These are phyloP conservation scores for Bretziella fagacearum DNA, from an alignment of 2,329 filamentous ascomycete species.

Conservation along the genomic window DNA sequence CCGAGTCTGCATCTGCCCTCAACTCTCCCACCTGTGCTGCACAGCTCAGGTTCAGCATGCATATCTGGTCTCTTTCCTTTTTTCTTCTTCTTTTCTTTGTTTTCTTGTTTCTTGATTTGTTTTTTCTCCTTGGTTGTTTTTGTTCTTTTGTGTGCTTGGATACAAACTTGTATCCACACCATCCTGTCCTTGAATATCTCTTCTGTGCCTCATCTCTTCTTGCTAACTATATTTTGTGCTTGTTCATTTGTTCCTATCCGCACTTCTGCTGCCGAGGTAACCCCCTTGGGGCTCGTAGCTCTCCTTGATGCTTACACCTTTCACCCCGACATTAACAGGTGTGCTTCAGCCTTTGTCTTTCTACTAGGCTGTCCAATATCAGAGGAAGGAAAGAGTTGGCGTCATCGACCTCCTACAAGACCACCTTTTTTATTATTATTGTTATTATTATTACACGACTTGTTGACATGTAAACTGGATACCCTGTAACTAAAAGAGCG, in stretches of 20 bases:
- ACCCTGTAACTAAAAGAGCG: not conserved
- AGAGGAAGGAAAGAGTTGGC: not conserved
- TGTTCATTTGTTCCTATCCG: not conserved
- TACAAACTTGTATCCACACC: not conserved
- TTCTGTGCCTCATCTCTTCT: not conserved
- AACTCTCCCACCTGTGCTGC: not conserved
- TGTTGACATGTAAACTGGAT: not conserved
- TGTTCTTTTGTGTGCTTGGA: not conserved
- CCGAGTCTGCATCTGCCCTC: not conserved
- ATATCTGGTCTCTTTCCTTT: not conserved
- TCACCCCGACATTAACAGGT: not conserved
- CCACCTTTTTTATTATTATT: no score
- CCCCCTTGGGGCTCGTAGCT: not conserved
- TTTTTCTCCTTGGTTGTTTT: not conserved
- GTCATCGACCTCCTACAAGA: not conserved
- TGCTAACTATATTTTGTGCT: not conserved
- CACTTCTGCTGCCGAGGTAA: not conserved
- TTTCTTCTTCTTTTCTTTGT: not conserved
- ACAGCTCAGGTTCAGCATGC: not conserved
- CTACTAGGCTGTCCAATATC: not conserved
- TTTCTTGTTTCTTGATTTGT: not conserved
- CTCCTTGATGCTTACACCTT: not conserved
- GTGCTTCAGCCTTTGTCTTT: not conserved
- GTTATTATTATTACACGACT: no score
- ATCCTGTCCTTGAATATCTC: conserved; percentile 1